A percentile compares a stretch with the other conserved stretches of the same genome.
Conservation (phyloP, 2,329 filamentous ascomycete species). For the Xylariaceae sp. region DNA sequence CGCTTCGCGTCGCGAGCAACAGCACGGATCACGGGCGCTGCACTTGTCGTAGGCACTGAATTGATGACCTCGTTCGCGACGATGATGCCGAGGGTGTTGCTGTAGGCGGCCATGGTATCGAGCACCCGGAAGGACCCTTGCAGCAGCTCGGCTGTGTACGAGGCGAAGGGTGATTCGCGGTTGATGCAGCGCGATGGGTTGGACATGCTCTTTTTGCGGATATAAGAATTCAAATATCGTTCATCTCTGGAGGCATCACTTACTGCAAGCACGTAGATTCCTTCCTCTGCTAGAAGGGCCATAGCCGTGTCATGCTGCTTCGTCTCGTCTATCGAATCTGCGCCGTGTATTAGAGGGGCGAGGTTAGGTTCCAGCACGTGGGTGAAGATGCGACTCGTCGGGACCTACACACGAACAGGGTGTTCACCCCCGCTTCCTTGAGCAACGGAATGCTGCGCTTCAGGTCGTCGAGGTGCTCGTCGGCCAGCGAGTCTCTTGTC, state of each 20-base stretch:
- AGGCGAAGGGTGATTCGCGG: conserved; percentile 5
- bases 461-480: conserved; percentile 17
- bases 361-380: neutral
- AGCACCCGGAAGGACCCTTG: conserved; percentile 18
- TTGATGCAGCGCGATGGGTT: conserved; percentile 2
- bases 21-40: conserved; percentile 18
- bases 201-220: conserved; percentile 6
- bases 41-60: conserved; percentile 3
- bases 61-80: conserved; percentile 17
- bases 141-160: conserved; percentile 16
- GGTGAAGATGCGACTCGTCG: too few relatives aligned
- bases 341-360: neutral
- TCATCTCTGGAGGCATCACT: too few relatives aligned
- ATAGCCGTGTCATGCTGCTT: conserved; percentile 20
- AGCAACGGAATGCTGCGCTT: conserved; percentile 19
- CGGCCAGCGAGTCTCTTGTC: conserved; percentile 13
- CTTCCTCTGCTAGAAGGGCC: conserved; percentile 17
- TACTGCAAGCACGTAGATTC: conserved; percentile 26
- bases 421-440: conserved; percentile 22
- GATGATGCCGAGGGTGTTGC: conserved; percentile 25
- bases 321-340: conserved; percentile 12
- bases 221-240: too few relatives aligned
- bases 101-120: conserved; percentile 22
- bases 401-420: conserved; percentile 20
- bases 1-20: conserved; percentile 23